Base-by-base conservation (phyloP, 73 alveolate genomes). In the Tetrahymena borealis region DNA sequence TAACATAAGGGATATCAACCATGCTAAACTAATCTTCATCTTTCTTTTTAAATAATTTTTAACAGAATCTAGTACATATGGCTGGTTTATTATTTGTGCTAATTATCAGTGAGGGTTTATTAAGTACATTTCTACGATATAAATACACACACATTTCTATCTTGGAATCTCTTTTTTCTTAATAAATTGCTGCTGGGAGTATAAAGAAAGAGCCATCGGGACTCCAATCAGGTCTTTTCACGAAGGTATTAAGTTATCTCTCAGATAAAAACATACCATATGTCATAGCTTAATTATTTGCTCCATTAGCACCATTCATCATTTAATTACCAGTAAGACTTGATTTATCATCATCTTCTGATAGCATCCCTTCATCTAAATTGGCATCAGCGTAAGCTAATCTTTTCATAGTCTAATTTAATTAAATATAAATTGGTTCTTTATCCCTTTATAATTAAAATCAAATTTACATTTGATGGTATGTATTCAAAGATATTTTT, bases 201-300 rank as follows among this genome's bases (percentile, higher is more conserved):
- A 96, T 40, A 93, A 94, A 94, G 91, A 95, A 95, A 3, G 97
- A 85, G 32, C 99, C 99, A 91, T 98, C 99, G 8, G 99, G 99
- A 94, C 99, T 96, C 96, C 98, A 98, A 78, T 97, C 94, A 39
- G 98, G 97, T 91, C 99, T 92, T 91, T 99, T 41, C 18, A 97
- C 98, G 92, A 98, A 98, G 2, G 99, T 91, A 36, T 91, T 91
- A 78, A 97, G 97, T 93, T 97, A 98, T 20, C 95, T 97, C 78
- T 97, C 99, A 78, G 97, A 99, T 12, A 96, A 93, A 91, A 96
- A 96, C 96, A 96, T 96, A 28, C 98, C 92, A 78, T 94, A 94
- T 41, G 94, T 40, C 92, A 91, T 95, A 60, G 42, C 91, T 60
- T 92, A 77, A 16, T 39, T 78, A 37, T 42, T 94, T 43, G 91